Conservation (phyloP, 2,329 filamentous ascomycete species). For the Fusarium cyanostomum region DNA sequence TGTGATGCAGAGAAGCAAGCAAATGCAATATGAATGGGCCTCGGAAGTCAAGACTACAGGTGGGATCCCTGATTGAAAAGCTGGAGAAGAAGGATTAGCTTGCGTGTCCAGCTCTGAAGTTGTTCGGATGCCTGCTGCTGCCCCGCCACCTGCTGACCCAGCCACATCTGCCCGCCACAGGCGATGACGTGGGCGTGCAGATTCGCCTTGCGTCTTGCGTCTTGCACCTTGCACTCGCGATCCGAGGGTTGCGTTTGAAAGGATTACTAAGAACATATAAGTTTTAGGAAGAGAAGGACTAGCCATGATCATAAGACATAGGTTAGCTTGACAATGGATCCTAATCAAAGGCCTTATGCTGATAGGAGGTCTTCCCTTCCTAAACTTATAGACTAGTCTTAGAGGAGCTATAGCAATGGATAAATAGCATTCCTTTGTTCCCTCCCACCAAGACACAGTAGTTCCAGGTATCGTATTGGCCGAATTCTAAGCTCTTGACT, state of each 20-base stretch:
- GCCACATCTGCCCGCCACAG: conserved; percentile 36
- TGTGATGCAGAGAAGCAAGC: neutral
- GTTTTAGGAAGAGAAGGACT: no score
- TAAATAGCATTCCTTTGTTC: no score
- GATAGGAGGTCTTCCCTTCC: no score
- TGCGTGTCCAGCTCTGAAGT: conserved; percentile 24
- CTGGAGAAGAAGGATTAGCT: conserved; percentile 12
- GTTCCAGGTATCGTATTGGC: no score
- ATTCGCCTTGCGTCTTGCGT: neutral
- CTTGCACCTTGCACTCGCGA: neutral
- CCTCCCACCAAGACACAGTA: no score
- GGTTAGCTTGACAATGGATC: no score
- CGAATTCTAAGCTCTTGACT: no score
- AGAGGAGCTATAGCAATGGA: no score
- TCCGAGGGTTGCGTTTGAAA: neutral
- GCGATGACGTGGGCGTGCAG: conserved; percentile 40
- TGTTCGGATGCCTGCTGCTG: conserved; percentile 18
- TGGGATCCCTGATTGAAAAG: neutral
- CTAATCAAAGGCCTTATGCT: no score
- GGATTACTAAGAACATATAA: no score
- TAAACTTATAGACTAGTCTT: no score
- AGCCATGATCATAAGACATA: no score
- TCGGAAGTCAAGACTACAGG: neutral
- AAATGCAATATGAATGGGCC: neutral
- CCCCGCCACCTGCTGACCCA: conserved; percentile 35